These are phyloP conservation scores for Lentinus tigrinus DNA, from an alignment of 768 basidiomycete species.

Conservation along the genomic window DNA sequence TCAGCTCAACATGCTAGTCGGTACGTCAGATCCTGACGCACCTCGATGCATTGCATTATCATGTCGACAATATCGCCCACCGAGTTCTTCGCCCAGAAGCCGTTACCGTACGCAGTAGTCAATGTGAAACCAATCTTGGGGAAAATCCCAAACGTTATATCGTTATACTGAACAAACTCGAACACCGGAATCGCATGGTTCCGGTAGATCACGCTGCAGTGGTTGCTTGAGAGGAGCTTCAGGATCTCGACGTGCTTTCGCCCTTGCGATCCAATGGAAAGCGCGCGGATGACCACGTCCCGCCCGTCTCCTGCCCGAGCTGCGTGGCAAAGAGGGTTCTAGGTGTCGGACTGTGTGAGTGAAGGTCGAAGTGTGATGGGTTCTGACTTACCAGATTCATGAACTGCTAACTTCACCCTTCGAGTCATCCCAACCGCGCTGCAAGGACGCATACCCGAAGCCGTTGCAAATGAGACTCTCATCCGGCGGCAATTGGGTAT, in stretches of 20 bases:
- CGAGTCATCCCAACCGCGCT: background rate
- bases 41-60: constrained; percentile 31
- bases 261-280: background rate
- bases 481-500: background rate
- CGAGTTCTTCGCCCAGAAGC: constrained; percentile 29
- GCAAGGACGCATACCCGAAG: background rate
- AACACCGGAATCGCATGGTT: constrained; percentile 32
- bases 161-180: constrained; percentile 25
- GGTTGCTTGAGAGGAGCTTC: constrained; percentile 19
- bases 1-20: too few species aligned
- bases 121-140: constrained; percentile 20
- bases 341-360: background rate
- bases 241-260: constrained; percentile 20
- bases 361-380: background rate
- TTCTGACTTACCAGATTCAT: background rate
- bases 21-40: too few species aligned
- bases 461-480: background rate
- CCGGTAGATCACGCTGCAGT: constrained; percentile 7
- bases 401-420: background rate
- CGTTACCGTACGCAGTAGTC: constrained; percentile 5
- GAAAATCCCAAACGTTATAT: constrained; percentile 31
- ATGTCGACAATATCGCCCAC: constrained; percentile 32
- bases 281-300: constrained; percentile 6
- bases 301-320: constrained; percentile 1
- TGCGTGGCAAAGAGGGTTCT: background rate